Evolutionary conservation across 305 asterid genomes (phyloP).

Genomic region (Fraxinus dipetala): DNA sequence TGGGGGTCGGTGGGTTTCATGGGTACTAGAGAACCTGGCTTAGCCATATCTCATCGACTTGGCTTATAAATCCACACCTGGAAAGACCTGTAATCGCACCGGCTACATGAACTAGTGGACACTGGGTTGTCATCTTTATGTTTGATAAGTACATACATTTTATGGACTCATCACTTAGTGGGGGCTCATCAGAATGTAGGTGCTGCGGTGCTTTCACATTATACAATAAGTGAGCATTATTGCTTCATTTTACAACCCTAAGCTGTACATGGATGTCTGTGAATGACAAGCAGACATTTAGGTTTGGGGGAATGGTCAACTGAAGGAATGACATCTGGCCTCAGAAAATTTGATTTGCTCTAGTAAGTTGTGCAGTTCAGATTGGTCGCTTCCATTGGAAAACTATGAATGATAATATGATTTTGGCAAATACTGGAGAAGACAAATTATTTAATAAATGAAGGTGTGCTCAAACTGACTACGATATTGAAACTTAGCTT

Average conservation of each 20-base stretch:
- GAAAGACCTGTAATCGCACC: conserved; percentile 2
- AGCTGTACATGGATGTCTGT: conserved; percentile 9
- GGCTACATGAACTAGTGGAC: not conserved
- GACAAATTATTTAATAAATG: not conserved
- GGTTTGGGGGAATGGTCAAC: conserved; percentile 1
- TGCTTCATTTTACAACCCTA: conserved; percentile 9
- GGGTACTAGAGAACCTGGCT: not conserved
- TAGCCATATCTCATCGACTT: not conserved
- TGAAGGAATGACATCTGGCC: not conserved
- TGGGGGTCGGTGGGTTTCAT: not conserved
- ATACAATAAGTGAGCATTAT: conserved; percentile 9
- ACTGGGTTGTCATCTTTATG: not conserved
- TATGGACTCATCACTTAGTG: not conserved
- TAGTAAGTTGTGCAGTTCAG: conserved; percentile 10
- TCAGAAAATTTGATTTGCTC: conserved; percentile 4
- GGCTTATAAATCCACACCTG: not conserved
- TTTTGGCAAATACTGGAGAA: not conserved
- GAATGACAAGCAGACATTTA: not conserved
- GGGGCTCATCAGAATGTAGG: not conserved
- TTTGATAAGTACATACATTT: not conserved
- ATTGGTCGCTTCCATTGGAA: not conserved
- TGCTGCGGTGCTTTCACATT: conserved; percentile 15
- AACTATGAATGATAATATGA: not conserved
- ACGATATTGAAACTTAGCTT: not conserved
- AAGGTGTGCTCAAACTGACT: not conserved